phyloP scores from a whole-genome alignment of 1,284 basidiomycete species.

The Somion occarium region DNA sequence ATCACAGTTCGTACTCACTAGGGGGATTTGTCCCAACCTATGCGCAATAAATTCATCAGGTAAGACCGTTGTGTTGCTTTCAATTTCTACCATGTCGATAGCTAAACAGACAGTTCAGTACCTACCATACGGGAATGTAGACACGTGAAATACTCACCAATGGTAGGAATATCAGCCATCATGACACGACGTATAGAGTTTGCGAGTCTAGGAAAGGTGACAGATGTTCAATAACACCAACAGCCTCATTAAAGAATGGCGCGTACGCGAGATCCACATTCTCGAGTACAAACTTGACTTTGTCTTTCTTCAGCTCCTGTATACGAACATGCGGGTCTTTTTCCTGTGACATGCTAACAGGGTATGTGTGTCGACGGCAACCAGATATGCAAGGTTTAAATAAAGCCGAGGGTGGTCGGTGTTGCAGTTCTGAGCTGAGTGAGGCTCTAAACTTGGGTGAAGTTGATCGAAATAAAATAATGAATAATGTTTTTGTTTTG shows the following conservation, averaged over 20 bases:
- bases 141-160: no score
- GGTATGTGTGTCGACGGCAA: no score
- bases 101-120: constrained; percentile 41
- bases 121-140: neutral
- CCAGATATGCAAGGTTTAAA: no score
- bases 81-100: constrained; percentile 95
- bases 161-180: constrained; percentile 93
- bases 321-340: constrained; percentile 67
- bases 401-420: no score
- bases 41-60: constrained; percentile 99
- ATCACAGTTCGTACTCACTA: constrained; percentile 82
- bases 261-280: constrained; percentile 89
- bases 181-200: constrained; percentile 87
- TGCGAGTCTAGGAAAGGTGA: constrained; percentile 55
- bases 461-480: no score
- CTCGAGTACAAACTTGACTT: constrained; percentile 85
- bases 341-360: constrained; percentile 13
- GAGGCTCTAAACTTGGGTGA: no score
- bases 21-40: constrained; percentile 90
- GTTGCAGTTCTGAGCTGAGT: no score
- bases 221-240: neutral
- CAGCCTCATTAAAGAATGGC: constrained; percentile 3
- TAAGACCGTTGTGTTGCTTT: constrained; percentile 88
- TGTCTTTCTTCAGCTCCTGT: constrained; percentile 73
- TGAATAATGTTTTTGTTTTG: no score